phyloP scores from a whole-genome alignment of 192 early-diverging fungal genomes.

The Oehlia diaphana region DNA sequence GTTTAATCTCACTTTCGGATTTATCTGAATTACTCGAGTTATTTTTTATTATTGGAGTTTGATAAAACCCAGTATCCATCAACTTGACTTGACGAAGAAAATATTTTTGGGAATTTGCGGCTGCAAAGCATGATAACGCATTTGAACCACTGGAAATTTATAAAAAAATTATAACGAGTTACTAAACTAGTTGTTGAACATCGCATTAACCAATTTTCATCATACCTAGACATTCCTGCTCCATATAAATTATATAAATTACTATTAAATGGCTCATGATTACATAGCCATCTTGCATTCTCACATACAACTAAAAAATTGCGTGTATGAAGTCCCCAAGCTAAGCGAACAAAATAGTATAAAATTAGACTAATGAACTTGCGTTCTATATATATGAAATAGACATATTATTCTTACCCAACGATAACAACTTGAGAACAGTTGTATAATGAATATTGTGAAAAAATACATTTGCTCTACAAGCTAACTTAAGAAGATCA shows the following conservation, averaged over 20 bases:
- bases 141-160: slow-evolving; percentile 30
- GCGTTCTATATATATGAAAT: background rate
- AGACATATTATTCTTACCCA: slow-evolving; percentile 48
- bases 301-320: slow-evolving; percentile 36
- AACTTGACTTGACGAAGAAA: slow-evolving; percentile 52
- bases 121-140: slow-evolving; percentile 40
- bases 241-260: slow-evolving; percentile 54
- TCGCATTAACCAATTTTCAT: background rate
- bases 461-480: slow-evolving; percentile 63
- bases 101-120: slow-evolving; percentile 53
- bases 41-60: slow-evolving; percentile 23
- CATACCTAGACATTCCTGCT: slow-evolving; percentile 46
- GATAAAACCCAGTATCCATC: slow-evolving; percentile 38
- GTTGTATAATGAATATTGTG: slow-evolving; percentile 44
- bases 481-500: slow-evolving; percentile 50
- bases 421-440: slow-evolving; percentile 49
- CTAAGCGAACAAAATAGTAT: slow-evolving; percentile 19
- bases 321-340: slow-evolving; percentile 34
- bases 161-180: background rate
- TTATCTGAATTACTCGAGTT: background rate
- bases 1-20: background rate
- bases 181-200: background rate
- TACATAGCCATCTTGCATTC: slow-evolving; percentile 43
- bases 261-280: slow-evolving; percentile 34
- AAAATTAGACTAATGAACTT: background rate